Evolutionary conservation across 2,329 filamentous ascomycete genomes (phyloP).

Genomic region (Cadophora gregata): DNA sequence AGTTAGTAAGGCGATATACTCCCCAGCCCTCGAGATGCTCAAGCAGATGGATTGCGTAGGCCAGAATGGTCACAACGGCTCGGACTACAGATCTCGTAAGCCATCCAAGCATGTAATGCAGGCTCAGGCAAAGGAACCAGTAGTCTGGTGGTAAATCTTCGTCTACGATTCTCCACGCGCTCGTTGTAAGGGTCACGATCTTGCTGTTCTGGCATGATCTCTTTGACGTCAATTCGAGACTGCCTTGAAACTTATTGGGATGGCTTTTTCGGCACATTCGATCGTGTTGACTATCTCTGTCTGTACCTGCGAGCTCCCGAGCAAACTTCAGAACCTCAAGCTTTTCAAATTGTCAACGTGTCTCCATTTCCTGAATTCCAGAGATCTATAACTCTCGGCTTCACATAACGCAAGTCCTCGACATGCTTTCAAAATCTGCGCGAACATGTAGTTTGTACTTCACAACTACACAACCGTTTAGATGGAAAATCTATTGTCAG

Average conservation of each 20-base stretch:
- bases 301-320: too few species aligned
- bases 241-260: too few species aligned
- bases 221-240: too few species aligned
- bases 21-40: conserved; percentile 35
- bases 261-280: too few species aligned
- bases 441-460: background rate
- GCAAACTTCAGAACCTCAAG: too few species aligned
- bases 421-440: background rate
- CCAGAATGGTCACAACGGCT: conserved; percentile 11
- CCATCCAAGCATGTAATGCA: background rate
- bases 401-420: background rate
- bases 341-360: too few species aligned
- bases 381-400: too few species aligned
- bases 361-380: too few species aligned
- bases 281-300: too few species aligned
- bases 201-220: background rate
- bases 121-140: background rate
- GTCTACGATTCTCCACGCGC: background rate
- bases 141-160: conserved; percentile 9
- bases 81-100: background rate
- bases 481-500: background rate
- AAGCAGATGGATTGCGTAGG: conserved; percentile 38
- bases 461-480: background rate
- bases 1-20: conserved; percentile 24
- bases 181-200: background rate